Percentiles rank a stretch among this genome's conserved stretches.
phyloP scores from a whole-genome alignment of 225 moss, liverwort and hornwort genomes.

The Climacium dendroides region DNA sequence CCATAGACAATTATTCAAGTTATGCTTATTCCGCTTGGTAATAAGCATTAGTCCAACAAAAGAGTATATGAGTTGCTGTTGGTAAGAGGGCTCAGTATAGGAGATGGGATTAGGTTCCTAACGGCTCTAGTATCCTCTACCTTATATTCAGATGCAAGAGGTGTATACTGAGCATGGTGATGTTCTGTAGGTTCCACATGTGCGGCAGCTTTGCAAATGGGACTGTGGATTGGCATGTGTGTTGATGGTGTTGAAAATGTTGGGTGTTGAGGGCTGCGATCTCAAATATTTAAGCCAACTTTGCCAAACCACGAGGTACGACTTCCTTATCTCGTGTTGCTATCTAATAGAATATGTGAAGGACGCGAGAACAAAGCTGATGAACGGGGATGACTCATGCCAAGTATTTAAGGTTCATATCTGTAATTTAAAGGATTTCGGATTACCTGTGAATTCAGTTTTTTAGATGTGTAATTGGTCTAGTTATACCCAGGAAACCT shows the following conservation, averaged over 20 bases:
- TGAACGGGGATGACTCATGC: background rate
- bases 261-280: constrained; percentile 78
- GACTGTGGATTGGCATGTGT: constrained; percentile 98
- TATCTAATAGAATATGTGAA: background rate
- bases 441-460: background rate
- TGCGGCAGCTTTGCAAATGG: constrained; percentile 81
- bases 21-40: background rate
- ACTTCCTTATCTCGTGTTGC: background rate
- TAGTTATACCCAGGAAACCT: background rate
- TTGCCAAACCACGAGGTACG: constrained; percentile 79
- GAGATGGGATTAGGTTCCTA: background rate
- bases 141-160: background rate
- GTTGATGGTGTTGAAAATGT: constrained; percentile 77
- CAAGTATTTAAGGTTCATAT: background rate
- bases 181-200: constrained; percentile 74
- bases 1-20: background rate
- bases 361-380: background rate
- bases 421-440: background rate
- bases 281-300: constrained; percentile 66
- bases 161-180: background rate
- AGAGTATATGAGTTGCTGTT: background rate
- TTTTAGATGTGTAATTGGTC: background rate
- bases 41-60: background rate
- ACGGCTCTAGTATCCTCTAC: background rate
- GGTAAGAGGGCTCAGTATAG: background rate